Evolutionary conservation across 768 basidiomycete species (phyloP).

Genomic region (Dioszegia aurantiaca): DNA sequence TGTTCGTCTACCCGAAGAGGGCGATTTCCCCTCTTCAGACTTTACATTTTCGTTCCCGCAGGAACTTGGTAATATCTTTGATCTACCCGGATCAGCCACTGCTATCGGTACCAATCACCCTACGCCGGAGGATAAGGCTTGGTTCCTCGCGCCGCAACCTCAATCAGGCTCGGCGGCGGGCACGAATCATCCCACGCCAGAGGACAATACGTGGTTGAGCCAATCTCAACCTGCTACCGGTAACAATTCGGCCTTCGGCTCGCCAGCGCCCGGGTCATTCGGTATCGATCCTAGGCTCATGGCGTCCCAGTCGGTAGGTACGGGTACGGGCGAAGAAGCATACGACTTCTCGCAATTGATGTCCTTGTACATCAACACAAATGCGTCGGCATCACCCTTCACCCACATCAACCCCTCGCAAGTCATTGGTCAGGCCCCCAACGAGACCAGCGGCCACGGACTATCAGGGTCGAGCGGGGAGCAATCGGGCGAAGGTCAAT

Average conservation of each 20-base stretch:
- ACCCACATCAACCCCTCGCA: slow-evolving; percentile 82
- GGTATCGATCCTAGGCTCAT: slow-evolving; percentile 18
- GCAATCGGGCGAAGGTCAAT: slow-evolving; percentile 2
- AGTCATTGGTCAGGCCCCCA: slow-evolving; percentile 57
- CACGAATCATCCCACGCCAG: slow-evolving; percentile 29
- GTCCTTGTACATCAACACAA: slow-evolving; percentile 51
- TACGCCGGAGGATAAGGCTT: slow-evolving; percentile 27
- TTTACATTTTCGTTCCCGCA: slow-evolving; percentile 52
- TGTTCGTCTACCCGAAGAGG: slow-evolving; percentile 28
- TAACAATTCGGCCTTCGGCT: slow-evolving; percentile 28
- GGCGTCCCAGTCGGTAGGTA: slow-evolving; percentile 3
- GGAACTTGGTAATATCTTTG: slow-evolving; percentile 51
- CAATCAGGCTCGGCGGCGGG: slow-evolving; percentile 24
- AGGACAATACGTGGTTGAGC: slow-evolving; percentile 3
- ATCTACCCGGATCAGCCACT: slow-evolving; percentile 31
- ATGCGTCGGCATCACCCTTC: slow-evolving; percentile 48
- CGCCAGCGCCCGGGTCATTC: slow-evolving; percentile 23
- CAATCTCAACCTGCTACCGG: slow-evolving; percentile 33
- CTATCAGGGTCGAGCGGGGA: slow-evolving; percentile 8
- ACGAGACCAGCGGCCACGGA: not conserved
- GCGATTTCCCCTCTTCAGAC: slow-evolving; percentile 47
- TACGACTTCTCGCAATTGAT: slow-evolving; percentile 53
- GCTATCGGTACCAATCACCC: slow-evolving; percentile 29
- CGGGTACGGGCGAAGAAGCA: slow-evolving; percentile 31
- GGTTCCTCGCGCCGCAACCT: not conserved